Evolutionary conservation across 768 basidiomycete genomes (phyloP).

Genomic region (Crucibulum laeve): DNA sequence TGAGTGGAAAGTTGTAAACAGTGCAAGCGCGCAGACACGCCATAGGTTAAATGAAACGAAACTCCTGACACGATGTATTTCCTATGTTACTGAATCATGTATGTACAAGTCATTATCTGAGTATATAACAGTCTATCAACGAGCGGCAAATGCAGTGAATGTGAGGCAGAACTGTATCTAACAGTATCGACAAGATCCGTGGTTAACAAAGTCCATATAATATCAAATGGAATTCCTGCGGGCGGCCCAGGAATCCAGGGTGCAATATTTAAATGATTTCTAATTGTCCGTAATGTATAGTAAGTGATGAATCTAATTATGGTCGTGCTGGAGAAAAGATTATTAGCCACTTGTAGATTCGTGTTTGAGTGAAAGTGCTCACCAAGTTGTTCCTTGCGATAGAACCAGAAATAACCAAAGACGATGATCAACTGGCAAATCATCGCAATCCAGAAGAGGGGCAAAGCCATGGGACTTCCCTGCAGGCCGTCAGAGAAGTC

Average conservation of each 20-base stretch:
- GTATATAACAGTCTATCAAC: background rate
- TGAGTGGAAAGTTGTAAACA: no score
- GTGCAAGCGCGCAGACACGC: no score
- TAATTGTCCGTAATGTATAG: slow-evolving; percentile 8
- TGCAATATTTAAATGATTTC: slow-evolving; percentile 7
- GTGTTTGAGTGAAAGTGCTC: slow-evolving; percentile 22
- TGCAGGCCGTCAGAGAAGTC: slow-evolving; percentile 68
- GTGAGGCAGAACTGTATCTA: no score
- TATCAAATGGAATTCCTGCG: background rate
- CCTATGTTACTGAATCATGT: background rate
- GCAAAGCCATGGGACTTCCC: slow-evolving; percentile 78
- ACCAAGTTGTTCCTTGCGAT: slow-evolving; percentile 91
- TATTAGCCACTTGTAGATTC: slow-evolving; percentile 1
- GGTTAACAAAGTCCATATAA: slow-evolving; percentile 1
- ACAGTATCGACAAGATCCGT: no score
- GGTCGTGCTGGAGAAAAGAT: slow-evolving; percentile 26
- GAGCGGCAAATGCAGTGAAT: background rate
- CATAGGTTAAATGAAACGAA: background rate
- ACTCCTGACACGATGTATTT: background rate
- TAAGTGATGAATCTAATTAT: slow-evolving; percentile 18
- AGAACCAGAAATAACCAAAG: slow-evolving; percentile 94
- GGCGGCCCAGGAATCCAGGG: background rate
- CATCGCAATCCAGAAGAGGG: slow-evolving; percentile 87
- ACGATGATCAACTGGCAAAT: slow-evolving; percentile 81
- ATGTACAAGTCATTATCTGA: background rate